Conservation (phyloP, 345 rosid species). For the Aethionema arabicum region DNA sequence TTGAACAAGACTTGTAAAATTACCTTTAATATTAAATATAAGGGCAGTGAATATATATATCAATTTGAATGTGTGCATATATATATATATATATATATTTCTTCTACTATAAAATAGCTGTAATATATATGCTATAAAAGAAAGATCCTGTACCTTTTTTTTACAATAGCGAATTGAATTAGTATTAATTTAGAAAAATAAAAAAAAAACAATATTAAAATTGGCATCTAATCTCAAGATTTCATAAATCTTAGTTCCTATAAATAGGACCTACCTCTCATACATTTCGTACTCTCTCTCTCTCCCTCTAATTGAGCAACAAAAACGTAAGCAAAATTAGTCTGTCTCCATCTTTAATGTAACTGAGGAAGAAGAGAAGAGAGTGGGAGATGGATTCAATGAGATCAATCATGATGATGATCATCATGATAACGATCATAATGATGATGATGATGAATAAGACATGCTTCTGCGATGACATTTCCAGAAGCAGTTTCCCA, state of each 20-base stretch:
- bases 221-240: constrained; percentile 8
- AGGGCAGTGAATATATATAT: too few relatives aligned
- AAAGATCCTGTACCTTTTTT: too few relatives aligned
- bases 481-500: constrained; percentile 49
- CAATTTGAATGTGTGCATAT: too few relatives aligned
- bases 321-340: not conserved
- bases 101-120: too few relatives aligned
- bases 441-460: constrained; percentile 28
- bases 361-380: not conserved
- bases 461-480: constrained; percentile 36
- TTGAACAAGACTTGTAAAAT: too few relatives aligned
- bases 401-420: constrained; percentile 13
- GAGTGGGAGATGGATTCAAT: constrained; percentile 18
- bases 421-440: not conserved
- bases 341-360: constrained; percentile 9
- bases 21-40: too few relatives aligned
- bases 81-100: too few relatives aligned
- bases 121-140: too few relatives aligned
- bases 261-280: constrained; percentile 12
- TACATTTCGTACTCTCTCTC: constrained; percentile 3
- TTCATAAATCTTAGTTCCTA: constrained; percentile 9
- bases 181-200: not conserved
- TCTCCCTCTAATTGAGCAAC: not conserved
- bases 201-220: not conserved
- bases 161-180: not conserved